Evolutionary conservation across 495 filamentous ascomycete species (phyloP).

Genomic region (Xylaria castorea): DNA sequence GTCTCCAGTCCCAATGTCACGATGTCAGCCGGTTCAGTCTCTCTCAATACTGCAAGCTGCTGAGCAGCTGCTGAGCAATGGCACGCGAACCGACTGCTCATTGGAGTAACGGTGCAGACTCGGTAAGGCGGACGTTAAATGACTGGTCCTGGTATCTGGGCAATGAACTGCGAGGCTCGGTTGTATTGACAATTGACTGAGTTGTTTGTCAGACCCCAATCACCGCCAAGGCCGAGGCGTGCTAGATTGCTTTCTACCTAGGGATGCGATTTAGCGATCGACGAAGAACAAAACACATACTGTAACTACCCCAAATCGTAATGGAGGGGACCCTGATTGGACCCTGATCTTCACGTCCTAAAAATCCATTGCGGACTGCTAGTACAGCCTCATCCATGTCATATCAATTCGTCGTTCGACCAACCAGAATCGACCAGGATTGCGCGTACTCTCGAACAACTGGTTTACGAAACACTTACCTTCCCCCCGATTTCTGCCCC

Average conservation of each 20-base stretch:
- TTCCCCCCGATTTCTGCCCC: too few relatives aligned
- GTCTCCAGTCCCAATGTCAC: neutral
- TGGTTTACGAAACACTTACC: neutral
- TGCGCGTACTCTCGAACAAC: slow-evolving; percentile 2
- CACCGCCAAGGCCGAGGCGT: neutral
- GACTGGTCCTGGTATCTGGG: slow-evolving; percentile 8
- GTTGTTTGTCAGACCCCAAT: slow-evolving; percentile 5
- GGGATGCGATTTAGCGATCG: slow-evolving; percentile 4
- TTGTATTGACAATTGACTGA: slow-evolving; percentile 5
- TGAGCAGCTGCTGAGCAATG: slow-evolving; percentile 4
- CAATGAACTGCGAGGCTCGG: slow-evolving; percentile 17
- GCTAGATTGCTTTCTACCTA: neutral
- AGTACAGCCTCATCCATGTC: neutral
- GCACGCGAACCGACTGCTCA: neutral
- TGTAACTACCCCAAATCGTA: neutral
- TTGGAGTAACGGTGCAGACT: neutral
- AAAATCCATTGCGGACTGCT: neutral
- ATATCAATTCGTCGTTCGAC: neutral
- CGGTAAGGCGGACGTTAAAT: slow-evolving; percentile 6
- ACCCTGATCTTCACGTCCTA: slow-evolving; percentile 16
- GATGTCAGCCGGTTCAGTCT: neutral
- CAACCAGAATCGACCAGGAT: neutral
- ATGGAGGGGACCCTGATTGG: slow-evolving; percentile 18
- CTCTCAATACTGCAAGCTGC: neutral
- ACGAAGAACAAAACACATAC: neutral